Percentiles rank a stretch among this genome's conserved stretches.
Conservation (phyloP, 768 basidiomycete genomes). For the Leccinum boreale region DNA sequence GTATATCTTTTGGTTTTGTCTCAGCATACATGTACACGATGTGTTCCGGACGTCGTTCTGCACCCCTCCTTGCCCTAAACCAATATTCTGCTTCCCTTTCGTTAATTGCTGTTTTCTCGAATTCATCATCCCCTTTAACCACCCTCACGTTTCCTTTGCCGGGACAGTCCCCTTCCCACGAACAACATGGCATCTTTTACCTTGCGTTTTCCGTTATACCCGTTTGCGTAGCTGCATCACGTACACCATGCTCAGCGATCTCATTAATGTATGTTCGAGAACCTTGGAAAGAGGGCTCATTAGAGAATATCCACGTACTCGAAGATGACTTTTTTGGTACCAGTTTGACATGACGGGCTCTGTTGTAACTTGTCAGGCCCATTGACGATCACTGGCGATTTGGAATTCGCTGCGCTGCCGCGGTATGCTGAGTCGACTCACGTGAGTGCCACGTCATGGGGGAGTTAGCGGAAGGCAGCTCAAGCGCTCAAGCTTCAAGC, state of each 20-base stretch:
- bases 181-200: constrained; percentile 13
- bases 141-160: constrained; percentile 14
- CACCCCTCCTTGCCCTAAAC: constrained; percentile 6
- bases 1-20: constrained; percentile 16
- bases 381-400: neutral
- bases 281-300: constrained; percentile 8
- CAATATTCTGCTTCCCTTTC: constrained; percentile 12
- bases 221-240: constrained; percentile 28
- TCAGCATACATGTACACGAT: constrained; percentile 21
- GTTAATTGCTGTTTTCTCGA: constrained; percentile 3
- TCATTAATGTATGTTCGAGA: constrained; percentile 30
- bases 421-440: neutral
- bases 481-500: too few species aligned
- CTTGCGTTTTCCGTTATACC: constrained; percentile 25
- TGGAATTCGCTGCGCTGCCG: neutral
- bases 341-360: neutral
- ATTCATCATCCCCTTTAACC: constrained; percentile 10
- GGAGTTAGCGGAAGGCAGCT: neutral
- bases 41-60: constrained; percentile 18
- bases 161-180: constrained; percentile 12
- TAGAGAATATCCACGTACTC: constrained; percentile 12
- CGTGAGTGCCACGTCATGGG: neutral
- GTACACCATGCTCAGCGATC: constrained; percentile 27
- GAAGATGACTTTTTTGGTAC: neutral
- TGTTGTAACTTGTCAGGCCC: neutral